These are phyloP conservation scores for Trichosporon ovoides DNA, from an alignment of 1,284 basidiomycete genomes.

Conservation along the genomic window DNA sequence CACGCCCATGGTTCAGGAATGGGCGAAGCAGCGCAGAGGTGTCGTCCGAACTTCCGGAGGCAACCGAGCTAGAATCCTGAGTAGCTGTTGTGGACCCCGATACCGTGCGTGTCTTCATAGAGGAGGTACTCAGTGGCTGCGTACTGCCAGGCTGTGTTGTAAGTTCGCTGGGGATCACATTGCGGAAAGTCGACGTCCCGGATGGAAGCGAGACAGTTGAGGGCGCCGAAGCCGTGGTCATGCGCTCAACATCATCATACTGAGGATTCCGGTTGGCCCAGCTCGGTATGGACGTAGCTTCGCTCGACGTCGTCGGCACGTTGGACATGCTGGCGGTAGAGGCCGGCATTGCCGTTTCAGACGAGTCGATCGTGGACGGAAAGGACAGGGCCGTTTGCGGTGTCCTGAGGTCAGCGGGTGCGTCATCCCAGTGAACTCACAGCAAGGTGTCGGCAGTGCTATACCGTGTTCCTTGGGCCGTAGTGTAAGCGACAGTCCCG, in stretches of 20 bases:
- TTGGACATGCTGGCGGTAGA: background rate
- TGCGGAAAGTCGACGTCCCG: background rate
- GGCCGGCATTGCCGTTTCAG: background rate
- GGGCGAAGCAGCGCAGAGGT: background rate
- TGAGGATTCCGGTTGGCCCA: background rate
- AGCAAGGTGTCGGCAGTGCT: background rate
- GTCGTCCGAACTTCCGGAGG: slow-evolving; percentile 1
- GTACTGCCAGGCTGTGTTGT: background rate
- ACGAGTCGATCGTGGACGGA: background rate
- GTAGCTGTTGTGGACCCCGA: background rate
- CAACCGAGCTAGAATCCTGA: background rate
- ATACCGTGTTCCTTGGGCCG: background rate
- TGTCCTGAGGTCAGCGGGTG: background rate
- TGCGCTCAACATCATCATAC: background rate
- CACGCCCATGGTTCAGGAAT: background rate
- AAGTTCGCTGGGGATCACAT: background rate
- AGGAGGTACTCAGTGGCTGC: background rate
- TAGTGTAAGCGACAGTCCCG: background rate
- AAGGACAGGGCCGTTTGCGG: background rate
- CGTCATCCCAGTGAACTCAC: background rate
- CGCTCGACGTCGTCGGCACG: background rate
- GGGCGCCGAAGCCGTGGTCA: background rate
- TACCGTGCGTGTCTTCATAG: background rate
- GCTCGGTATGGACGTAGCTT: background rate
- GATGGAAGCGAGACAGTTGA: background rate